A percentile compares a stretch with the other conserved stretches of the same genome.
Evolutionary conservation across 805 yeast genomes (phyloP).

Genomic region (Candida maltosa): DNA sequence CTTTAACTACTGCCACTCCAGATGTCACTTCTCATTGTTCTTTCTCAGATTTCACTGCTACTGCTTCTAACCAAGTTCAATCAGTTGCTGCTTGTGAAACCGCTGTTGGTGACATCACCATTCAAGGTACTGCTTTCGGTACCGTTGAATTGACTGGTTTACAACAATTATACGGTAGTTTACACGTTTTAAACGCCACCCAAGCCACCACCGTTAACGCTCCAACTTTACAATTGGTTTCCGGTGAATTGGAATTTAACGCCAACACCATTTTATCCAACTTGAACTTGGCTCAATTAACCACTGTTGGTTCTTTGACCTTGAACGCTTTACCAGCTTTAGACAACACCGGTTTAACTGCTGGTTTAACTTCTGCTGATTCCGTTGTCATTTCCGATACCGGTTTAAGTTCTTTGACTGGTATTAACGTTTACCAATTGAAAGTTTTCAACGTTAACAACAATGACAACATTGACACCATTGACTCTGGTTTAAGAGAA

Average conservation of each 20-base stretch:
- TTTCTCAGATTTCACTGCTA: constrained; percentile 63
- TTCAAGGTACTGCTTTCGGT: constrained; percentile 59
- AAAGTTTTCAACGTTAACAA: constrained; percentile 78
- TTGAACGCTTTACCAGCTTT: constrained; percentile 88
- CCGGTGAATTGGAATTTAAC: constrained; percentile 63
- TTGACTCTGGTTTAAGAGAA: constrained; percentile 67
- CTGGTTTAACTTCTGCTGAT: constrained; percentile 72
- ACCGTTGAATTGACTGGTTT: constrained; percentile 71
- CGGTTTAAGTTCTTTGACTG: constrained; percentile 62
- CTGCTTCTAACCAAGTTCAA: constrained; percentile 79
- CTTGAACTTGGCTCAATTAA: constrained; percentile 73
- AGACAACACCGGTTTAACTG: constrained; percentile 58
- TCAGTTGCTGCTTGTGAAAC: constrained; percentile 69
- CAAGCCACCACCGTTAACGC: constrained; percentile 66
- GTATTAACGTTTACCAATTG: constrained; percentile 51
- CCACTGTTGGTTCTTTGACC: constrained; percentile 76
- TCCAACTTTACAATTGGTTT: constrained; percentile 69
- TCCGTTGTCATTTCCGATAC: constrained; percentile 72
- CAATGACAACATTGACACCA: constrained; percentile 72
- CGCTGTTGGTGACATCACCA: constrained; percentile 73
- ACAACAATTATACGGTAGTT: constrained; percentile 71
- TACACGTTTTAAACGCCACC: constrained; percentile 65
- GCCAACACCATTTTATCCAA: constrained; percentile 63
- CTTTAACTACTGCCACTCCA: constrained; percentile 51
- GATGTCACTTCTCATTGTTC: constrained; percentile 63